These are phyloP conservation scores for Gigaspora rosea DNA, from an alignment of 192 early-diverging fungal species.

Conservation along the genomic window DNA sequence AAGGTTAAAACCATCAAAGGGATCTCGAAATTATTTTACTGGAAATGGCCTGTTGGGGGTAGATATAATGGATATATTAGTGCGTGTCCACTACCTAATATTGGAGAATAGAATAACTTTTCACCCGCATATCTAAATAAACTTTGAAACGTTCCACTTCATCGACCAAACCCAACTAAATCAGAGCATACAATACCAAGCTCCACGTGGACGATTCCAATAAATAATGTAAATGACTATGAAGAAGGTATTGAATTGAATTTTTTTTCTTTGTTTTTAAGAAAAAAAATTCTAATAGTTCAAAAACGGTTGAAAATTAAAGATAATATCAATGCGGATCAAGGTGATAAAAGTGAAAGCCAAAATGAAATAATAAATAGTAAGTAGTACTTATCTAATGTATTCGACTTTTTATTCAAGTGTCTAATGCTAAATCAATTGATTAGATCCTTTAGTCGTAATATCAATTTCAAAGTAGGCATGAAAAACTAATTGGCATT, in stretches of 20 bases:
- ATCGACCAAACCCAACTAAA: not conserved
- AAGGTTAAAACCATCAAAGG: conserved; percentile 1
- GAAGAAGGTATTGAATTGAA: too few species aligned
- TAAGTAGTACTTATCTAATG: too few species aligned
- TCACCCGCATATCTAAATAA: not conserved
- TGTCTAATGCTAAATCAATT: too few species aligned
- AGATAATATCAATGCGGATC: too few species aligned
- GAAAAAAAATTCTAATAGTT: not conserved
- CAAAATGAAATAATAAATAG: too few species aligned
- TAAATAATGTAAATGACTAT: too few species aligned
- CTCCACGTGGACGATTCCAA: too few species aligned
- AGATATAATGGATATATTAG: not conserved
- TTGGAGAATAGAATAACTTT: not conserved
- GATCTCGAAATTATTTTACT: conserved; percentile 1
- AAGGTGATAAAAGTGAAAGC: too few species aligned
- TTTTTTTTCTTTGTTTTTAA: too few species aligned
- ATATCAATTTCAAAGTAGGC: not conserved
- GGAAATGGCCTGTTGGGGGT: not conserved
- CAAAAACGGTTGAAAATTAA: too few species aligned
- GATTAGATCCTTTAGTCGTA: too few species aligned
- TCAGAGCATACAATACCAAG: not conserved
- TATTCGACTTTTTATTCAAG: too few species aligned
- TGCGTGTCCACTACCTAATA: not conserved
- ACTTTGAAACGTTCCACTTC: not conserved
- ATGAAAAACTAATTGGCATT: not conserved